Conservation (phyloP, 2,329 filamentous ascomycete species). For the Rachicladosporium sp. region DNA sequence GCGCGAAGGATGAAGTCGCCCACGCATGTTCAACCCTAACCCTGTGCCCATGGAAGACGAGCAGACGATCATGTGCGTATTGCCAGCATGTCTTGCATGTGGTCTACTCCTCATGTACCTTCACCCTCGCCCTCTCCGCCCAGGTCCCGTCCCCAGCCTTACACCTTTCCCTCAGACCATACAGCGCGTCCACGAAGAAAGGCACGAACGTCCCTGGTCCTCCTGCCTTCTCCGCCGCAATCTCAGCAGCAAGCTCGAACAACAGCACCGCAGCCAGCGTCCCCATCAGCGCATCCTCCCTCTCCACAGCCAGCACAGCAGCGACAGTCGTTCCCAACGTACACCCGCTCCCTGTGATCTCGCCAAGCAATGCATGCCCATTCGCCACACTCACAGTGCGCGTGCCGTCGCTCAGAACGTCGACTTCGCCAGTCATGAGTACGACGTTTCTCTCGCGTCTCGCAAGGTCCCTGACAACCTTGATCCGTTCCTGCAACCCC, state of each 20-base stretch:
- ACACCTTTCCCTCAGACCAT: conserved; percentile 36
- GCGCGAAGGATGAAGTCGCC: no score
- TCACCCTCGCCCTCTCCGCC: conserved; percentile 41
- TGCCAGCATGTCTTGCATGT: no score
- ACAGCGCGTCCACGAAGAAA: conserved; percentile 65
- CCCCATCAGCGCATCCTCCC: conserved; percentile 56
- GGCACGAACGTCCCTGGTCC: conserved; percentile 83
- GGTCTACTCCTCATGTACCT: conserved; percentile 7
- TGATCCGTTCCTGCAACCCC: conserved; percentile 42
- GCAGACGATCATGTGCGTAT: no score
- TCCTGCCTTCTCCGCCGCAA: conserved; percentile 43
- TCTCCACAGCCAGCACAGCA: conserved; percentile 55
- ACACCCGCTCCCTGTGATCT: conserved; percentile 67
- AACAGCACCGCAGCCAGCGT: conserved; percentile 60
- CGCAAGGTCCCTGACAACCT: conserved; percentile 55
- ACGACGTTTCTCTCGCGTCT: conserved; percentile 56
- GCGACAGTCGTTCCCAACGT: conserved; percentile 72
- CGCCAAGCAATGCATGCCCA: conserved; percentile 58
- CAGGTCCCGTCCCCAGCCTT: conserved; percentile 38
- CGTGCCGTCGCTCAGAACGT: conserved; percentile 64
- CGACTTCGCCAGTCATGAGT: conserved; percentile 68
- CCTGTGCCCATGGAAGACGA: no score
- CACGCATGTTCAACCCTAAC: no score
- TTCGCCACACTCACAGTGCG: conserved; percentile 59
- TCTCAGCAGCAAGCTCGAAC: conserved; percentile 67